A percentile compares a stretch with the other conserved stretches of the same genome.
phyloP scores from a whole-genome alignment of 805 yeast genomes.

The Ogataea glucozyma region DNA sequence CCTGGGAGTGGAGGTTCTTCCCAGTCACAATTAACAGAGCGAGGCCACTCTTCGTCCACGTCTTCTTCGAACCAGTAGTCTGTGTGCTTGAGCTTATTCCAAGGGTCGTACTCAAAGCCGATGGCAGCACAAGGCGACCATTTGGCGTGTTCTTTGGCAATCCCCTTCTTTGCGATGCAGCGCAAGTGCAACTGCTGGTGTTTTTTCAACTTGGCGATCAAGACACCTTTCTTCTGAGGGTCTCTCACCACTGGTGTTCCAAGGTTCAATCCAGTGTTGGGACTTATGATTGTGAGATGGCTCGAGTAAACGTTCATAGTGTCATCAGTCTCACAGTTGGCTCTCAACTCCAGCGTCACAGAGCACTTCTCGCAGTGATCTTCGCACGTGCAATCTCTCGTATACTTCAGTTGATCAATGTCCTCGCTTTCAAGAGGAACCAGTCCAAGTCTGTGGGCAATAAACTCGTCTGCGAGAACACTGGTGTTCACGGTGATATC shows the following conservation, averaged over 20 bases:
- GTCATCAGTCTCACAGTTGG: slow-evolving; percentile 80
- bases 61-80: slow-evolving; percentile 95
- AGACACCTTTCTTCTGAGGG: slow-evolving; percentile 75
- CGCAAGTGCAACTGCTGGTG: slow-evolving; percentile 87
- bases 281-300: slow-evolving; percentile 55
- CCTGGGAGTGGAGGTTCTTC: slow-evolving; percentile 93
- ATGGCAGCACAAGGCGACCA: slow-evolving; percentile 98
- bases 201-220: slow-evolving; percentile 85
- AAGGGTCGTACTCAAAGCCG: slow-evolving; percentile 98
- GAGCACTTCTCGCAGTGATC: slow-evolving; percentile 96
- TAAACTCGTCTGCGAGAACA: slow-evolving; percentile 94
- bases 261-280: slow-evolving; percentile 39
- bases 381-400: slow-evolving; percentile 97
- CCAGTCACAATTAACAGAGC: slow-evolving; percentile 83
- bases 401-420: slow-evolving; percentile 80
- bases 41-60: slow-evolving; percentile 92
- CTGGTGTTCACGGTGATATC: slow-evolving; percentile 92
- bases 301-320: slow-evolving; percentile 89
- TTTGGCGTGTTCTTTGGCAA: slow-evolving; percentile 96
- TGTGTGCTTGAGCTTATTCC: slow-evolving; percentile 95
- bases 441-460: slow-evolving; percentile 90
- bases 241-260: slow-evolving; percentile 90
- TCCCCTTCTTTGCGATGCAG: slow-evolving; percentile 97
- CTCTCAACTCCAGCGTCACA: slow-evolving; percentile 81
- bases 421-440: slow-evolving; percentile 85